Evolutionary conservation across 2,329 filamentous ascomycete genomes (phyloP).

Genomic region (Colletotrichum sp.): DNA sequence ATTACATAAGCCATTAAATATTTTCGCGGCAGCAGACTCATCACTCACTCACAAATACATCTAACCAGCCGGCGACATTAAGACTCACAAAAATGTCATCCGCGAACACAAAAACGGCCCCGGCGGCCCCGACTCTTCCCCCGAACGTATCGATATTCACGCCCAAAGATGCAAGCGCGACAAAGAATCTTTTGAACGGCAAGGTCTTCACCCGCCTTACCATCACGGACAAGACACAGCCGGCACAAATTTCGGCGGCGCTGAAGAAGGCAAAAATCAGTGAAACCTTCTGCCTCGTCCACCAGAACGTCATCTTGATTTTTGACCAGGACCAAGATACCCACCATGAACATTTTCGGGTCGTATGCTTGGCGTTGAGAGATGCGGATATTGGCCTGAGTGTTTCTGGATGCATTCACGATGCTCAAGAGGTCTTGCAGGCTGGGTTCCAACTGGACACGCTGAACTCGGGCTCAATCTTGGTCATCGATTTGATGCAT

Average conservation of each 20-base stretch:
- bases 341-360: constrained; percentile 27
- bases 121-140: constrained; percentile 11
- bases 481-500: constrained; percentile 26
- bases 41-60: background rate
- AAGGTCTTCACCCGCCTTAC: constrained; percentile 25
- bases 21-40: background rate
- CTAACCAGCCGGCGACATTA: background rate
- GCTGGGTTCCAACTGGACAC: constrained; percentile 27
- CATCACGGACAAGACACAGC: constrained; percentile 17
- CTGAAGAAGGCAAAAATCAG: background rate
- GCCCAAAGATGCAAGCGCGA: background rate
- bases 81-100: background rate
- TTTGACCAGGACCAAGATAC: constrained; percentile 20
- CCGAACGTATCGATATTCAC: constrained; percentile 27
- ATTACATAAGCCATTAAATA: background rate
- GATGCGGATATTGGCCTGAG: constrained; percentile 25
- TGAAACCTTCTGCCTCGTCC: constrained; percentile 22
- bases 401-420: constrained; percentile 27
- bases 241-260: constrained; percentile 10
- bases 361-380: constrained; percentile 25
- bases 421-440: constrained; percentile 14
- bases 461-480: constrained; percentile 23
- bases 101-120: background rate
- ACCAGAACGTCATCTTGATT: constrained; percentile 22
- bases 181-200: constrained; percentile 19